Evolutionary conservation across 2,329 filamentous ascomycete genomes (phyloP).

Genomic region (Fusarium subglutinans): DNA sequence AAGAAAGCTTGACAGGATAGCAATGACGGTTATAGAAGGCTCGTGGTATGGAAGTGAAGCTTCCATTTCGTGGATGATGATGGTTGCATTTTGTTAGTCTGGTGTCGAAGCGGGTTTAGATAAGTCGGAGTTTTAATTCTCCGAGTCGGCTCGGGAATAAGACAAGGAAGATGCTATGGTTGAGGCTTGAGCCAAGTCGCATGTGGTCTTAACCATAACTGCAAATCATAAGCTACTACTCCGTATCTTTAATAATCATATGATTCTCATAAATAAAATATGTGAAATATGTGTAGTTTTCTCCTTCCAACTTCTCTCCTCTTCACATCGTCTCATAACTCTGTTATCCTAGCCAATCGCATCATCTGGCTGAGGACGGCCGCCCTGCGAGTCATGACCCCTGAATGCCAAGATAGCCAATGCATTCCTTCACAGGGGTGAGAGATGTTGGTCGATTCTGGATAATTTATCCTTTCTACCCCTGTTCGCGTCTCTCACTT

Average conservation of each 20-base stretch:
- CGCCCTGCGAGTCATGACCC: background rate
- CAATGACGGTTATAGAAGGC: slow-evolving; percentile 66
- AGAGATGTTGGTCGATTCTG: background rate
- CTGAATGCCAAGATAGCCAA: background rate
- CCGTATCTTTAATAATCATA: too few relatives aligned
- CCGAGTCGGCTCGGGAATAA: background rate
- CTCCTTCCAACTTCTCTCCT: background rate
- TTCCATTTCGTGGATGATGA: background rate
- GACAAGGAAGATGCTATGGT: too few relatives aligned
- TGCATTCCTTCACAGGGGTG: background rate
- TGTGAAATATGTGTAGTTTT: rapidly evolving
- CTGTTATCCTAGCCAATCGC: background rate
- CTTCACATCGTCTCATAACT: background rate
- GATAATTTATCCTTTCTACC: background rate
- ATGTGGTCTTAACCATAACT: background rate
- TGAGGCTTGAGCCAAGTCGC: background rate
- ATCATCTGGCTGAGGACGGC: background rate
- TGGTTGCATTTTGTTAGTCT: background rate
- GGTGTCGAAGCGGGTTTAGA: background rate
- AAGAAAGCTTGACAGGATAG: slow-evolving; percentile 70
- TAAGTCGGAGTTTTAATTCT: background rate
- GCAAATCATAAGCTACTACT: background rate
- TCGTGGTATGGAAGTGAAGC: slow-evolving; percentile 67
- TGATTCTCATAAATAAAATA: rapidly evolving
- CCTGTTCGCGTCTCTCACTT: background rate